These are phyloP conservation scores for Ramularia endophylla DNA, from an alignment of 2,329 filamentous ascomycete genomes.

Conservation along the genomic window DNA sequence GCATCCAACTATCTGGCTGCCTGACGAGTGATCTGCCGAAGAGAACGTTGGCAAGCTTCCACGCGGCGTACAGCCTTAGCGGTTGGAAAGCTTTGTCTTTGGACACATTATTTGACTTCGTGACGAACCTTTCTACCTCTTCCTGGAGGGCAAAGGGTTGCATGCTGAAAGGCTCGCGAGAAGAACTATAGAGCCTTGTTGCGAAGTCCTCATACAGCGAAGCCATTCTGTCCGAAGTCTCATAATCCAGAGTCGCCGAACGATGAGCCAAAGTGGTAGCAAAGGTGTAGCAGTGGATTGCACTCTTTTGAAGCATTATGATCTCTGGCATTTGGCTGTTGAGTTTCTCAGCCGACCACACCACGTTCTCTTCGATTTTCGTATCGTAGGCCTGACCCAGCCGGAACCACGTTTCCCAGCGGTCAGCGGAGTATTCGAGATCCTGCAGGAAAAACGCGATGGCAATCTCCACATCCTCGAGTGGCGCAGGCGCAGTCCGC, in stretches of 20 bases:
- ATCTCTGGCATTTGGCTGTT: slow-evolving; percentile 75
- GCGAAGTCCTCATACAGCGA: slow-evolving; percentile 66
- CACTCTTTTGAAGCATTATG: slow-evolving; percentile 67
- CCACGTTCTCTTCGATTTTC: slow-evolving; percentile 77
- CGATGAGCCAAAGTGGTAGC: slow-evolving; percentile 57
- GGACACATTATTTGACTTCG: slow-evolving; percentile 37
- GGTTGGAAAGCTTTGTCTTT: slow-evolving; percentile 56
- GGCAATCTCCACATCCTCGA: slow-evolving; percentile 76
- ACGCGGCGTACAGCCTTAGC: slow-evolving; percentile 54
- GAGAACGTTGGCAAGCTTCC: slow-evolving; percentile 59
- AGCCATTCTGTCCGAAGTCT: slow-evolving; percentile 52
- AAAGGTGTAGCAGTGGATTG: slow-evolving; percentile 74
- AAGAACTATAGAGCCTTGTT: slow-evolving; percentile 62
- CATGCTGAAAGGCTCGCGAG: slow-evolving; percentile 63
- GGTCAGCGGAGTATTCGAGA: slow-evolving; percentile 71
- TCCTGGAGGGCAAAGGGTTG: slow-evolving; percentile 54
- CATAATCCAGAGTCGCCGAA: slow-evolving; percentile 48
- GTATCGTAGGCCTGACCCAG: slow-evolving; percentile 83
- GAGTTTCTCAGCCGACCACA: slow-evolving; percentile 87
- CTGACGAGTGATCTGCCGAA: slow-evolving; percentile 55
- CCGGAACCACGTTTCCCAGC: slow-evolving; percentile 88
- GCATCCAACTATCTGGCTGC: slow-evolving; percentile 58
- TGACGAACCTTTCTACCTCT: slow-evolving; percentile 55
- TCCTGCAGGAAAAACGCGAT: slow-evolving; percentile 75
- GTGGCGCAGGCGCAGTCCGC: slow-evolving; percentile 64